Conservation (phyloP, 352 stramenopile species). For the Globisporangium spiculum region DNA sequence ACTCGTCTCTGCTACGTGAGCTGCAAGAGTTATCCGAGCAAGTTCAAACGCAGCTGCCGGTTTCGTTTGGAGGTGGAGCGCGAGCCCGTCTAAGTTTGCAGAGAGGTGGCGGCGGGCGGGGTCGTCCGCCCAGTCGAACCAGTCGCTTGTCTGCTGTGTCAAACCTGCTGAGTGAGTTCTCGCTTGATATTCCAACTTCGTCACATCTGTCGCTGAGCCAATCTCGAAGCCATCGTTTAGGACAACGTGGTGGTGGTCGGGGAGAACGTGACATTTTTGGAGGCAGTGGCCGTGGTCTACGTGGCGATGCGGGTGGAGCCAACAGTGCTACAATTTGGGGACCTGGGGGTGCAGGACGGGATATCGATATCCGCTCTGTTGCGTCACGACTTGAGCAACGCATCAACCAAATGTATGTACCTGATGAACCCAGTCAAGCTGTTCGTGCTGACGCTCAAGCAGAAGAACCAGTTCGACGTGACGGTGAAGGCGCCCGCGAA, state of each 20-base stretch:
- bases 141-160: slow-evolving; percentile 70
- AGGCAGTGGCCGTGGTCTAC: slow-evolving; percentile 33
- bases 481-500: background rate
- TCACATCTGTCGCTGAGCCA: slow-evolving; percentile 35
- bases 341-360: slow-evolving; percentile 24
- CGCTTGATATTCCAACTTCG: slow-evolving; percentile 64
- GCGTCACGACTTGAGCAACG: slow-evolving; percentile 74
- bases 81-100: slow-evolving; percentile 30
- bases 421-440: slow-evolving; percentile 26
- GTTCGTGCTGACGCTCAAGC: slow-evolving; percentile 4
- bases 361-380: slow-evolving; percentile 64
- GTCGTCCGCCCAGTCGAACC: slow-evolving; percentile 50
- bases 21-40: slow-evolving; percentile 75
- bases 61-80: slow-evolving; percentile 24
- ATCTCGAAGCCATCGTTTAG: slow-evolving; percentile 23
- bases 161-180: slow-evolving; percentile 81
- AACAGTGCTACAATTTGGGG: slow-evolving; percentile 37
- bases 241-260: slow-evolving; percentile 43
- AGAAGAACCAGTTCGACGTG: background rate
- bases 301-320: slow-evolving; percentile 26
- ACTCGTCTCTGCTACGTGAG: slow-evolving; percentile 71
- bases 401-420: slow-evolving; percentile 46
- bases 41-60: slow-evolving; percentile 64
- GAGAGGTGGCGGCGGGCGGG: slow-evolving; percentile 39
- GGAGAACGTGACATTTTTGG: slow-evolving; percentile 55